phyloP scores from a whole-genome alignment of 257 asterid genomes.

The Nicotiana attenuata region DNA sequence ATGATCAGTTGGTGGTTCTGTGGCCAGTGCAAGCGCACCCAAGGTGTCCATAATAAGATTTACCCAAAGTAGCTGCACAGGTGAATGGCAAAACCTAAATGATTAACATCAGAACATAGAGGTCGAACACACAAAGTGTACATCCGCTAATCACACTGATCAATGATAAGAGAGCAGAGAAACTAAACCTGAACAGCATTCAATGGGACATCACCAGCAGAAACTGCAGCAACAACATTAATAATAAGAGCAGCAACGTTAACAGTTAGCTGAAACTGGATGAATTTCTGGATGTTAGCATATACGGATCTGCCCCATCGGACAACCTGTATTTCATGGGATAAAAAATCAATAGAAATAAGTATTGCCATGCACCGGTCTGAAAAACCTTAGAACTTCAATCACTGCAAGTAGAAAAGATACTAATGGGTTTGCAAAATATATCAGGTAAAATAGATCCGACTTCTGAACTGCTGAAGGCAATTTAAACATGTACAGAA shows the following conservation, averaged over 20 bases:
- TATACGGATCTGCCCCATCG: conserved; percentile 99
- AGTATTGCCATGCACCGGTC: background rate
- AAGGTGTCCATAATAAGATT: conserved; percentile 98
- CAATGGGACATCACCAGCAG: conserved; percentile 87
- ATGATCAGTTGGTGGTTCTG: conserved; percentile 95
- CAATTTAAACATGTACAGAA: background rate
- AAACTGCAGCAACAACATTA: conserved; percentile 88
- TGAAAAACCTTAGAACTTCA: background rate
- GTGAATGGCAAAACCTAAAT: background rate
- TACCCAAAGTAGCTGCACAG: conserved; percentile 91
- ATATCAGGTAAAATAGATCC: background rate
- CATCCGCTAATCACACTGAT: background rate
- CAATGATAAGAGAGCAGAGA: background rate
- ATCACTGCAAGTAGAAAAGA: background rate
- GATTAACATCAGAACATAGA: background rate
- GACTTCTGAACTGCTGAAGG: background rate
- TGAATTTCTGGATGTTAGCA: conserved; percentile 93
- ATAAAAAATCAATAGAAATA: conserved; percentile 1
- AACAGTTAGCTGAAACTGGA: conserved; percentile 94
- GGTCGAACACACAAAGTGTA: background rate
- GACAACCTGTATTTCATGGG: conserved; percentile 59
- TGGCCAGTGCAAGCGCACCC: conserved; percentile 96
- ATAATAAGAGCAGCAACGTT: conserved; percentile 88
- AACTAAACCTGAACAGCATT: conserved; percentile 87
- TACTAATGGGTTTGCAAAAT: background rate